A percentile compares a stretch with the other conserved stretches of the same genome.
phyloP scores from a whole-genome alignment of 805 yeast genomes.

The Schwanniomyces vanrijiae region DNA sequence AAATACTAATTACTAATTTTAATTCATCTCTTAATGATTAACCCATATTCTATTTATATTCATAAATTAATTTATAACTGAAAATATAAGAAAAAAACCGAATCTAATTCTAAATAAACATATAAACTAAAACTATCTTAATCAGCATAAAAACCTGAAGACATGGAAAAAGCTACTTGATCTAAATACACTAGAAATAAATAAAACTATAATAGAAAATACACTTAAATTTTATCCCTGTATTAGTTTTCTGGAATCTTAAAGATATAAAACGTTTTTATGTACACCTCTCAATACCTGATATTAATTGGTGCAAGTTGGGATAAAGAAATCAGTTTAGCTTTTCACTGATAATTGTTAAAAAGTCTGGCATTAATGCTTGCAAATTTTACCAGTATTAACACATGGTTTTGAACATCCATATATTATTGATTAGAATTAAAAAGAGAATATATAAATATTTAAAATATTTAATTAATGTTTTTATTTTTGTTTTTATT shows the following conservation, averaged over 20 bases:
- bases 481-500: slow-evolving; percentile 3
- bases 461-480: background rate
- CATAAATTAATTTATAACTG: slow-evolving; percentile 45
- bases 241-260: slow-evolving; percentile 53
- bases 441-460: background rate
- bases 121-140: slow-evolving; percentile 71
- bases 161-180: slow-evolving; percentile 78
- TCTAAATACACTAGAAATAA: slow-evolving; percentile 70
- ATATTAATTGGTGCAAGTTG: background rate
- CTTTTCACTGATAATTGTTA: background rate
- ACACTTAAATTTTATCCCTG: slow-evolving; percentile 76
- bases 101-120: slow-evolving; percentile 68
- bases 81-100: slow-evolving; percentile 47
- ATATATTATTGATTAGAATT: background rate
- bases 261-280: slow-evolving; percentile 21
- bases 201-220: slow-evolving; percentile 61
- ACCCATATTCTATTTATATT: slow-evolving; percentile 54
- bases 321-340: background rate
- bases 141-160: slow-evolving; percentile 63
- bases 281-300: slow-evolving; percentile 4
- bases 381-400: background rate
- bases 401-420: background rate
- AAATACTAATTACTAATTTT: background rate
- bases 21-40: slow-evolving; percentile 56
- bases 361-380: background rate